Evolutionary conservation across 148 eudicot species (phyloP).

Genomic region (Linanthus parryae): DNA sequence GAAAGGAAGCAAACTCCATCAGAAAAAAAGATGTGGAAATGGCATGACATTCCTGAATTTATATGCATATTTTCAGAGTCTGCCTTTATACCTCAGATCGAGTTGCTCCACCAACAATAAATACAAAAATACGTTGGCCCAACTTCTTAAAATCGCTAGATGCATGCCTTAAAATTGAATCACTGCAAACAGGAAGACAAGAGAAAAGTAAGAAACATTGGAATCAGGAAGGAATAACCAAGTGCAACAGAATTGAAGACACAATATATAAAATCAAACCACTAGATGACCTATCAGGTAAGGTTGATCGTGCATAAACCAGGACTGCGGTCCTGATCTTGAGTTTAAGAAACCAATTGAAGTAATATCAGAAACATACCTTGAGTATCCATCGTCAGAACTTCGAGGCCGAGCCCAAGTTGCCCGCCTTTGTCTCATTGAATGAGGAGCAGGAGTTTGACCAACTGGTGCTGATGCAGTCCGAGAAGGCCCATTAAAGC

Average conservation of each 20-base stretch:
- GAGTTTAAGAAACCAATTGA: neutral
- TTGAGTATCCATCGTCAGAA: slow-evolving; percentile 97
- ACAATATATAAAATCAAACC: neutral
- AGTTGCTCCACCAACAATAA: slow-evolving; percentile 93
- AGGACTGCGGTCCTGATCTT: neutral
- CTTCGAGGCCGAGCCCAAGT: slow-evolving; percentile 94
- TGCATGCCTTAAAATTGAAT: slow-evolving; percentile 75
- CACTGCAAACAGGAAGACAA: slow-evolving; percentile 31
- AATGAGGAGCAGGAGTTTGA: slow-evolving; percentile 58
- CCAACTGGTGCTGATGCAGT: slow-evolving; percentile 36
- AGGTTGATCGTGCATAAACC: neutral
- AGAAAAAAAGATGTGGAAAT: slow-evolving; percentile 2
- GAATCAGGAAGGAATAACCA: slow-evolving; percentile 1
- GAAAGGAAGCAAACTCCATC: slow-evolving; percentile 14
- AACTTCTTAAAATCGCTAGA: slow-evolving; percentile 81
- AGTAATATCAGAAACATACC: slow-evolving; percentile 34
- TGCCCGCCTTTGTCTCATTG: slow-evolving; percentile 82
- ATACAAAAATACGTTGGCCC: slow-evolving; percentile 88
- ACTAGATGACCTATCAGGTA: neutral
- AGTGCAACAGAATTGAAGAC: neutral
- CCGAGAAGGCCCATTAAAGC: slow-evolving; percentile 64
- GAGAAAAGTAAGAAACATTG: neutral
- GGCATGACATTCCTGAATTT: neutral
- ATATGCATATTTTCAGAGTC: neutral
- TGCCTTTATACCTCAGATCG: slow-evolving; percentile 68